phyloP scores from a whole-genome alignment of 805 yeast species.

The Metschnikowia koreensis region DNA sequence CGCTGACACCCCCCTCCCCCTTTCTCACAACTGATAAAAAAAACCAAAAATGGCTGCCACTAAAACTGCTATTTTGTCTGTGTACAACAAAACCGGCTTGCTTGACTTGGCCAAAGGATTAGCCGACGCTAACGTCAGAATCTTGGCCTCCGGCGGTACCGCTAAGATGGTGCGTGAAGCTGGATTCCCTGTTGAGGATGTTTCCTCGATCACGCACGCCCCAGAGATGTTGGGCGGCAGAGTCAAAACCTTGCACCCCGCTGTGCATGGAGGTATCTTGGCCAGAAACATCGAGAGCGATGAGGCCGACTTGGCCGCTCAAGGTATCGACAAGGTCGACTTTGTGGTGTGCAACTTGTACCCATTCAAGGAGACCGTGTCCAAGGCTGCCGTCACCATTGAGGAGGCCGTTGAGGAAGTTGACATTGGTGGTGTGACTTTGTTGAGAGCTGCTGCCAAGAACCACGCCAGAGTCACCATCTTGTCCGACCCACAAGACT shows the following conservation, averaged over 20 bases:
- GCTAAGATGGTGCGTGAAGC: slow-evolving; percentile 93
- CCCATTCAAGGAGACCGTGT: slow-evolving; percentile 96
- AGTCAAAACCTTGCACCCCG: slow-evolving; percentile 97
- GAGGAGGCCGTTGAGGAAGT: slow-evolving; percentile 98
- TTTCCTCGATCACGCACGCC: slow-evolving; percentile 91
- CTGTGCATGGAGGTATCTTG: slow-evolving; percentile 96
- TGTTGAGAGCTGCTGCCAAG: slow-evolving; percentile 97
- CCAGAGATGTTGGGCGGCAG: slow-evolving; percentile 99
- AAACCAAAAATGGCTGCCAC: slow-evolving; percentile 36
- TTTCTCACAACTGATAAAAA: neutral
- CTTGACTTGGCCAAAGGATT: slow-evolving; percentile 95
- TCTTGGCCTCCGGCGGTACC: slow-evolving; percentile 97
- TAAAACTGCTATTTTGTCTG: slow-evolving; percentile 93
- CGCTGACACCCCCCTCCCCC: neutral
- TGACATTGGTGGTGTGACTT: slow-evolving; percentile 96
- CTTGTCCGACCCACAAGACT: slow-evolving; percentile 91
- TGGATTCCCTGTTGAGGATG: slow-evolving; percentile 97
- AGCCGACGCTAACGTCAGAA: slow-evolving; percentile 81
- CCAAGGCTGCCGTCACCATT: slow-evolving; percentile 91
- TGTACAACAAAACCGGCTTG: slow-evolving; percentile 95
- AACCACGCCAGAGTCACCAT: slow-evolving; percentile 96
- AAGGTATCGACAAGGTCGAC: slow-evolving; percentile 94
- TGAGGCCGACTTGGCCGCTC: slow-evolving; percentile 81
- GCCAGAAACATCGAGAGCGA: slow-evolving; percentile 92
- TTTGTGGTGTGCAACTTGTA: slow-evolving; percentile 96